phyloP scores from a whole-genome alignment of 164 flowering plant species.

The Santalum album region DNA sequence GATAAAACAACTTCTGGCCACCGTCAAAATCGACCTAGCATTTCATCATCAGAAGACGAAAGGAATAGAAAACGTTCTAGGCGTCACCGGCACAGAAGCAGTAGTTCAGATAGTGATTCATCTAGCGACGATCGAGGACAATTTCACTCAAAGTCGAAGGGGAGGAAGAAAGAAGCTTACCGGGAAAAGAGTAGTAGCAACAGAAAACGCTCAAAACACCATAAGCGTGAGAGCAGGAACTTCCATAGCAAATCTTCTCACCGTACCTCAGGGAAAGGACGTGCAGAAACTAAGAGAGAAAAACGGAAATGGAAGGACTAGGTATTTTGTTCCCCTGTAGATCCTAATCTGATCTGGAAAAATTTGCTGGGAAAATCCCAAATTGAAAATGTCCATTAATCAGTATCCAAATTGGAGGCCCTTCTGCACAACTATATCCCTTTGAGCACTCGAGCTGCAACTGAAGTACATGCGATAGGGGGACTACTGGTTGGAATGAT shows the following conservation, averaged over 20 bases:
- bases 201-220: conserved; percentile 54
- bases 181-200: conserved; percentile 44
- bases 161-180: conserved; percentile 37
- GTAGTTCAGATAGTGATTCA: conserved; percentile 38
- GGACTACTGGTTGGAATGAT: no score
- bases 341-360: no score
- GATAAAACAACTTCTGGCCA: conserved; percentile 1
- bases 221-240: conserved; percentile 13
- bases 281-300: conserved; percentile 27
- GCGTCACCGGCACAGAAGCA: not conserved
- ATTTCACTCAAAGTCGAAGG: conserved; percentile 33
- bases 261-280: conserved; percentile 24
- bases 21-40: conserved; percentile 1
- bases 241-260: conserved; percentile 36
- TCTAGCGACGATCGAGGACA: conserved; percentile 29
- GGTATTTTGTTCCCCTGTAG: no score
- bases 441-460: no score
- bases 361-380: no score
- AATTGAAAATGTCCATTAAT: no score
- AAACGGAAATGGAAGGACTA: conserved; percentile 23
- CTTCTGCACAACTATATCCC: no score
- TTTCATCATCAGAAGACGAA: conserved; percentile 20
- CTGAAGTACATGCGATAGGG: no score
- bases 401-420: no score
- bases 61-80: not conserved